These are phyloP conservation scores for Paecilomyces niveus DNA, from an alignment of 2,329 filamentous ascomycete species.

Conservation along the genomic window DNA sequence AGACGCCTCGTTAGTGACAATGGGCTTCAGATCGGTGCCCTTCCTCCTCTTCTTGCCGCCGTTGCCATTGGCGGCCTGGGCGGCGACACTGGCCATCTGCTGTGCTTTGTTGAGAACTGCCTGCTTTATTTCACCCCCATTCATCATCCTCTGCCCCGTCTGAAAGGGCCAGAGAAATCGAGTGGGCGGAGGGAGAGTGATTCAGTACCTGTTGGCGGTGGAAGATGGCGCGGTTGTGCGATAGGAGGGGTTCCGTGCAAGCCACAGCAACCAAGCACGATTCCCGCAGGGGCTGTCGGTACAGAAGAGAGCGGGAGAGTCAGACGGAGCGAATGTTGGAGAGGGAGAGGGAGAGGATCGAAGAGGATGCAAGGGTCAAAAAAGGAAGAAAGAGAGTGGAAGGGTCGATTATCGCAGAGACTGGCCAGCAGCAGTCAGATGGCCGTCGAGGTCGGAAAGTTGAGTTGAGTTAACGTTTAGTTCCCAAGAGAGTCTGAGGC, in stretches of 20 bases:
- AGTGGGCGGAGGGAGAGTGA: constrained; percentile 2
- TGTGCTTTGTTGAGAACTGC: constrained; percentile 60
- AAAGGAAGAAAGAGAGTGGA: background rate
- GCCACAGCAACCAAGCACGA: background rate
- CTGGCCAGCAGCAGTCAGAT: background rate
- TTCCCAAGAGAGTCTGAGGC: background rate
- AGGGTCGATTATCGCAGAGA: background rate
- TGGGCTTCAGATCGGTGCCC: constrained; percentile 57
- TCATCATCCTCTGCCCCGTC: constrained; percentile 42
- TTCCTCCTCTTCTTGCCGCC: constrained; percentile 60
- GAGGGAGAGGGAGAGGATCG: background rate
- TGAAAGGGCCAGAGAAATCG: constrained; percentile 3
- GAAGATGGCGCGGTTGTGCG: background rate
- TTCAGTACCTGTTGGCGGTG: constrained; percentile 1
- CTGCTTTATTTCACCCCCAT: constrained; percentile 58
- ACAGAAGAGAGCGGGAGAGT: background rate
- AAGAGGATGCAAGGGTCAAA: background rate
- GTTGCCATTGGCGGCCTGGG: constrained; percentile 46
- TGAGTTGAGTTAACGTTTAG: background rate
- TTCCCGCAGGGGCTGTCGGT: background rate
- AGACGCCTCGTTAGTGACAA: constrained; percentile 56
- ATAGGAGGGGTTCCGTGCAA: constrained; percentile 1
- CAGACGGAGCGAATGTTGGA: constrained; percentile 8
- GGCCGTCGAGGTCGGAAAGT: background rate
- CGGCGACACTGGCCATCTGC: constrained; percentile 49